These are phyloP conservation scores for Pneumocystis oryctolagi DNA, from an alignment of 1,139 yeast species.

Conservation along the genomic window DNA sequence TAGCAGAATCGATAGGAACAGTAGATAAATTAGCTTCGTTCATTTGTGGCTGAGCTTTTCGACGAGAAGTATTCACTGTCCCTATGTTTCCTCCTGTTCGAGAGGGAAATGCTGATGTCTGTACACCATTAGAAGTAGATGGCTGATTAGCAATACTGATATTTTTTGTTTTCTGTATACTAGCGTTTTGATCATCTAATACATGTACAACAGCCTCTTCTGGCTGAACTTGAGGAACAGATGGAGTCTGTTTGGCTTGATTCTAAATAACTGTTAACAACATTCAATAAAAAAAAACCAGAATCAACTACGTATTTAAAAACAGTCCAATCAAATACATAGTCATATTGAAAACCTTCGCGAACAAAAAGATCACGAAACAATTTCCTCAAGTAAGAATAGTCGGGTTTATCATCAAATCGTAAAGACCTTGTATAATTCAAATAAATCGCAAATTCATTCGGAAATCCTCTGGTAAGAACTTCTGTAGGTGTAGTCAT, in stretches of 20 bases:
- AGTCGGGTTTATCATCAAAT: constrained; percentile 94
- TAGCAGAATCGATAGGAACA: neutral
- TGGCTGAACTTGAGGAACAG: neutral
- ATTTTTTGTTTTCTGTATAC: neutral
- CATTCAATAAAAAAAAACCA: neutral
- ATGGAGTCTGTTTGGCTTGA: neutral
- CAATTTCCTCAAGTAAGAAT: constrained; percentile 71
- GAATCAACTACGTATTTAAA: constrained; percentile 52
- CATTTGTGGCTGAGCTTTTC: neutral
- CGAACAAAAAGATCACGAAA: constrained; percentile 80
- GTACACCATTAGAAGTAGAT: neutral
- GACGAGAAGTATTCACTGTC: neutral
- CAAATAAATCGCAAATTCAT: constrained; percentile 77
- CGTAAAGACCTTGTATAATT: constrained; percentile 78
- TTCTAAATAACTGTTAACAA: neutral
- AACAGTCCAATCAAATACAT: constrained; percentile 93
- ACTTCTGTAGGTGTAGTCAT: constrained; percentile 84
- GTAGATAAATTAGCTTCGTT: neutral
- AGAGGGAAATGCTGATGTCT: neutral
- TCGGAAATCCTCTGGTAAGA: constrained; percentile 81
- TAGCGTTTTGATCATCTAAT: neutral
- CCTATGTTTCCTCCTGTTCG: neutral
- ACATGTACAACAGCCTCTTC: constrained; percentile 1
- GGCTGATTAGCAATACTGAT: neutral
- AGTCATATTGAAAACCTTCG: constrained; percentile 84